These are phyloP conservation scores for Hibiscus trionum DNA, from an alignment of 345 rosid genomes.

Conservation along the genomic window DNA sequence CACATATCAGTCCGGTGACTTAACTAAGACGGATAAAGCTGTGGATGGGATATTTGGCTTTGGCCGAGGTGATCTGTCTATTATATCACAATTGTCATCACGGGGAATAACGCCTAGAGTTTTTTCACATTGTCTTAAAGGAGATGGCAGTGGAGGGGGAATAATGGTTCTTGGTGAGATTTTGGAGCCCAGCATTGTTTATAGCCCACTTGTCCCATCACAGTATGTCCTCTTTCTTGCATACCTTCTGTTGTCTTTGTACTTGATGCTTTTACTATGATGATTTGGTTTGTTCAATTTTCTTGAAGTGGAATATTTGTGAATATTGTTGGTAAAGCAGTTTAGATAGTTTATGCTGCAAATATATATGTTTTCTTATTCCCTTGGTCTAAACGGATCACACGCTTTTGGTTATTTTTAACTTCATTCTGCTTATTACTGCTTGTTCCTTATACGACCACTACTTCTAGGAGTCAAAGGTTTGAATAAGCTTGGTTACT, in stretches of 20 bases:
- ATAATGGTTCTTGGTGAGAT: slow-evolving; percentile 95
- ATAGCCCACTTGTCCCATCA: slow-evolving; percentile 81
- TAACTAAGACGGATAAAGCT: slow-evolving; percentile 82
- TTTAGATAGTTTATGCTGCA: not conserved
- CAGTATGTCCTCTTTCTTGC: slow-evolving; percentile 41
- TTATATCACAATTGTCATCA: slow-evolving; percentile 83
- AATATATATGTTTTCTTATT: not conserved
- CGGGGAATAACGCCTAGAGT: slow-evolving; percentile 71
- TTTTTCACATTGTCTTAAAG: slow-evolving; percentile 95
- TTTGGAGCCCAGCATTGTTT: slow-evolving; percentile 83
- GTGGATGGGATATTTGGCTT: slow-evolving; percentile 99
- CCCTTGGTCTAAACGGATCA: not conserved
- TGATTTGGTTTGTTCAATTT: not conserved
- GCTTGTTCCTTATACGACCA: not conserved
- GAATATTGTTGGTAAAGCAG: not conserved
- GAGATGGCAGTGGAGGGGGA: slow-evolving; percentile 88
- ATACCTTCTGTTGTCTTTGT: not conserved
- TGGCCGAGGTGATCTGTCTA: slow-evolving; percentile 75
- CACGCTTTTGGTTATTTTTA: not conserved
- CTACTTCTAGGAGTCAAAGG: not conserved
- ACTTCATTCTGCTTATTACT: not conserved
- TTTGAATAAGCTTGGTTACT: not conserved
- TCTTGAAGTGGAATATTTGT: not conserved
- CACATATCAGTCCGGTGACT: slow-evolving; percentile 74
- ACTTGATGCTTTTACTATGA: not conserved